Evolutionary conservation across 345 rosid genomes (phyloP).

Genomic region (Pistacia atlantica): DNA sequence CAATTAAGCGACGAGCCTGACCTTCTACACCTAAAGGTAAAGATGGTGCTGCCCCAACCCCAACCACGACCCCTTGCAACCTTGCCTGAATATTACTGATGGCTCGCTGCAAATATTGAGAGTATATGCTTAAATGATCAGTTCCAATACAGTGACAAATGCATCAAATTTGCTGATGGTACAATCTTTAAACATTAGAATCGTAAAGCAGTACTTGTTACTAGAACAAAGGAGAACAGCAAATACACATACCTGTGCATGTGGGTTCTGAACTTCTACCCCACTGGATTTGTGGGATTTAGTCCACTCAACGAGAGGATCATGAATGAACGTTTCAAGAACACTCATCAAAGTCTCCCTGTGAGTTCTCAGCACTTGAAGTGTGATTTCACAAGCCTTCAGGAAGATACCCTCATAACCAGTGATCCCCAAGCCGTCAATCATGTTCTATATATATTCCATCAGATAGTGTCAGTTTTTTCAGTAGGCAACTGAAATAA

Average conservation of each 20-base stretch:
- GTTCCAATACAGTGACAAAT: background rate
- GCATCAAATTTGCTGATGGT: background rate
- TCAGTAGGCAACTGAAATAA: background rate
- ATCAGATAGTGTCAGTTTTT: constrained; percentile 12
- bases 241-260: constrained; percentile 72
- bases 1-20: constrained; percentile 92
- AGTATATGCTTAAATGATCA: background rate
- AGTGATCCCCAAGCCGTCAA: constrained; percentile 96
- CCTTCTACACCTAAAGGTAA: constrained; percentile 93
- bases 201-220: background rate
- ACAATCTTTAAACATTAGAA: background rate
- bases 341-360: constrained; percentile 96
- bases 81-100: constrained; percentile 89
- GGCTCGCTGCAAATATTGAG: constrained; percentile 66
- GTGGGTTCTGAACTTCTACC: constrained; percentile 98
- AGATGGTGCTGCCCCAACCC: constrained; percentile 89
- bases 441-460: constrained; percentile 72
- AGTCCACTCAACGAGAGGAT: constrained; percentile 99
- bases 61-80: constrained; percentile 89
- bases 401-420: constrained; percentile 92
- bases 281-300: constrained; percentile 95
- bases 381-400: constrained; percentile 86
- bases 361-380: constrained; percentile 81
- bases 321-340: constrained; percentile 97
- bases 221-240: background rate